phyloP scores from a whole-genome alignment of 345 rosid species.

The Eucalyptus cloeziana region DNA sequence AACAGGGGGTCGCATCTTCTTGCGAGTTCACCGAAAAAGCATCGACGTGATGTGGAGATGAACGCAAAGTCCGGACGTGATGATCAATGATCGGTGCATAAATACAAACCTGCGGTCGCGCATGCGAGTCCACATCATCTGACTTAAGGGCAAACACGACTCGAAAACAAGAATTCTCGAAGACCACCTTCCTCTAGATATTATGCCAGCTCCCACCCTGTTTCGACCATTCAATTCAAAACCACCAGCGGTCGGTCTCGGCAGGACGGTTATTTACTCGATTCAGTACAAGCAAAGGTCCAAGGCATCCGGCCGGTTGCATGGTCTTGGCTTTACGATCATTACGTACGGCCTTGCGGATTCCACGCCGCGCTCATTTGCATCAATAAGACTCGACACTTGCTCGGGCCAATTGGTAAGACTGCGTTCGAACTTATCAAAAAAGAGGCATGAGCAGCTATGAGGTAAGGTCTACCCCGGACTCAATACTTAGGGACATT shows the following conservation, averaged over 20 bases:
- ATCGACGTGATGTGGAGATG: background rate
- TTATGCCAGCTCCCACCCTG: background rate
- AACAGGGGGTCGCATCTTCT: background rate
- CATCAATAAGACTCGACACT: background rate
- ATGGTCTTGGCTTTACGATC: background rate
- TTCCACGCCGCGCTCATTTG: background rate
- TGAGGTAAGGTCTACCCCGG: background rate
- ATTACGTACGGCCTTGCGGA: background rate
- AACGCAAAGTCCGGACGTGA: background rate
- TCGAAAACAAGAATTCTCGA: background rate
- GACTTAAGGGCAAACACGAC: background rate
- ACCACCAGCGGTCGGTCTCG: background rate
- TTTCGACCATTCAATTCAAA: background rate
- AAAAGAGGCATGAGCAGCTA: background rate
- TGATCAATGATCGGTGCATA: background rate
- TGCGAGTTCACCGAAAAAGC: background rate
- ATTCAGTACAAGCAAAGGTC: background rate
- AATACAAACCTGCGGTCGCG: background rate
- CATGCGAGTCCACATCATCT: background rate
- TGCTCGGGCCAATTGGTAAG: background rate
- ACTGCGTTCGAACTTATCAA: background rate
- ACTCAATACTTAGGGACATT: background rate
- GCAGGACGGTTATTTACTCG: background rate
- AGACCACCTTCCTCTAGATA: background rate
- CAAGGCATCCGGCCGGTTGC: background rate